Evolutionary conservation across 116 monocot genomes (phyloP), one percentile per base, ranked within the genome.

Genomic region (Zostera marina): DNA sequence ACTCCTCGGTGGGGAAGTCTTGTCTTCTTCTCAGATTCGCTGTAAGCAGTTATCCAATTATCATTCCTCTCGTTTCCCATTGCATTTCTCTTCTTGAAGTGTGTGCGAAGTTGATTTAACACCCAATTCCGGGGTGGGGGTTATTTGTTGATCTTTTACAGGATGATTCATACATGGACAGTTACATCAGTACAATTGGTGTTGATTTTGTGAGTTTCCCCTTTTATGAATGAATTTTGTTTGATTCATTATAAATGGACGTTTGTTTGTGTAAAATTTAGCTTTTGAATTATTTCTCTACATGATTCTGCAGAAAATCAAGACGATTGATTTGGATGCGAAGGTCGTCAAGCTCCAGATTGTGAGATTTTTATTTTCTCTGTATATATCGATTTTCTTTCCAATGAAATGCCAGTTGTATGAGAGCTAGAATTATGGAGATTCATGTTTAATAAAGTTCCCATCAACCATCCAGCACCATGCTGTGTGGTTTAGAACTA

Each of bases 131-230:
- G n/a, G n/a, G n/a, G 1, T 1, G 26, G 26, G 26, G 26, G 1
- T 26, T 26, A 26, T 26, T 61, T n/a, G 55, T 24, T 55, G 55
- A 40, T 52, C 53, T n/a, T 62, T 59, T 66, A 40, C 75, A 91
- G 91, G 91, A 91, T 61, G 91, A 91, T 73, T 91, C 91, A 0
- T 91, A 91, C 49, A 85, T 79, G 4, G 91, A 91, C 47, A 85
- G 82, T 66, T 85, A 91, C 67, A 82, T 85, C 47, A 85, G 85
- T 47, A 91, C 91, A 1, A 91, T 85, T 39, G 85, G 85, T 9
- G 91, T 91, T 47, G 91, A 85, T 71, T 91, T 91, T 23, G 91
- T 85, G 68, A 79, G 91, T 73, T 41, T 26, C 26, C 26, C 26
- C 26, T 26, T 26, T 26, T 26, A 26, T 26, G 26, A 4, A 26